Evolutionary conservation across 176 grass and related monocot species (phyloP), one percentile per base, ranked within the genome.

Genomic region (barley (Hordeum vulgare)): DNA sequence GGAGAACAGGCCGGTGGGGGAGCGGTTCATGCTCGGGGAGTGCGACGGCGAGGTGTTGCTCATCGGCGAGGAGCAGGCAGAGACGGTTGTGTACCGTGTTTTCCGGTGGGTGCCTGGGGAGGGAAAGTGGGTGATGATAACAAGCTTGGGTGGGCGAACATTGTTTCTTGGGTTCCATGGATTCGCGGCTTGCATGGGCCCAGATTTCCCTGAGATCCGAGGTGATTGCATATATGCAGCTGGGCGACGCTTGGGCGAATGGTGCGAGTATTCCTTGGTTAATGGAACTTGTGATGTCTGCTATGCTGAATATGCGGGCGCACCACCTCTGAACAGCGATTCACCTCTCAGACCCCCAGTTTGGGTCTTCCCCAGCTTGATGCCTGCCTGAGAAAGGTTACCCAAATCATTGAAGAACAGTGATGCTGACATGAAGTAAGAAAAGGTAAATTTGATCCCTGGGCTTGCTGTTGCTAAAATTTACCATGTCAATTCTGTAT

Each of bases 281-380:
- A 75, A 96, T 84, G 85, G 71, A 57, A 81, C 63, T 13, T 67
- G 64, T 21, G 42, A 81, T 84, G 68, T 76, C 78, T 49, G 80
- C 70, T 61, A 83, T 62, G 88, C 88, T 11, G 84, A 90, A 15
- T 90, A 90, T 79, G 75, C 64, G 66, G 90, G 93, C 3, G 85
- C 88, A 54, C 87, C 90, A 27, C 64, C 39, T 0, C 31, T 83
- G 29, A 78, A 88, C 66, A 78, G 65, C 26, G 25, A 56, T 65
- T 75, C 74, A 20, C 44, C 79, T 66, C 12, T 20, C 49, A 51
- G 77, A 17, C 89, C 87, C 5, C 75, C 74, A 0, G 84, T 92
- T 85, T 94, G 87, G 93, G 87, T 94, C 61, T 77, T 94, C n/a
- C 93, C 92, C 47, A 94, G 87, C 82, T 78, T 92, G 76, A 86